Percentiles rank a stretch among this genome's conserved stretches.
Evolutionary conservation across 495 filamentous ascomycete species (phyloP).

Genomic region (Patellaria atrata): DNA sequence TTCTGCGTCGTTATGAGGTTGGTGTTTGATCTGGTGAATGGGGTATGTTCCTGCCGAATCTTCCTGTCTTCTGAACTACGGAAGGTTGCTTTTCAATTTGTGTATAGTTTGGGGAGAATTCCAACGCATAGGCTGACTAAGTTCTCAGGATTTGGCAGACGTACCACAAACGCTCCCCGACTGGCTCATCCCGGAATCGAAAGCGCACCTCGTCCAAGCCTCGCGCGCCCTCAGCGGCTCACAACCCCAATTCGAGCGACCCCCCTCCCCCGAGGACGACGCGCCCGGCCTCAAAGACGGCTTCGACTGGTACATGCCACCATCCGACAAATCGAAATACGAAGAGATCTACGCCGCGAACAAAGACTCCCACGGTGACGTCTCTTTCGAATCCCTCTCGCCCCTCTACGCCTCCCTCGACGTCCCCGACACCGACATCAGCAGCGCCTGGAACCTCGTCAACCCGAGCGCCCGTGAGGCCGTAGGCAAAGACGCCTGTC

Average conservation of each 20-base stretch:
- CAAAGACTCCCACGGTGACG: constrained; percentile 68
- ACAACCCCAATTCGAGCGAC: constrained; percentile 65
- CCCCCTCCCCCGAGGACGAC: constrained; percentile 57
- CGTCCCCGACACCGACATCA: constrained; percentile 88
- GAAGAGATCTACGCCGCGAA: constrained; percentile 90
- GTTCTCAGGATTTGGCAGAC: constrained; percentile 61
- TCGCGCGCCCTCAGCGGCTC: constrained; percentile 62
- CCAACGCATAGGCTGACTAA: neutral
- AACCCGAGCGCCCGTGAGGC: constrained; percentile 66
- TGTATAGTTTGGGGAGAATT: neutral
- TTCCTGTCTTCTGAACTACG: neutral
- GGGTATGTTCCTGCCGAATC: constrained; percentile 40
- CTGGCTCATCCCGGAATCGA: constrained; percentile 93
- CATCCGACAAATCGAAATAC: constrained; percentile 78
- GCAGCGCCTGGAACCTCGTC: constrained; percentile 90
- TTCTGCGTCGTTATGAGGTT: constrained; percentile 98
- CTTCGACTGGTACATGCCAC: constrained; percentile 99
- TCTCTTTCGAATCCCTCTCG: constrained; percentile 66
- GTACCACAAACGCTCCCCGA: constrained; percentile 75
- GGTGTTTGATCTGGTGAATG: constrained; percentile 93
- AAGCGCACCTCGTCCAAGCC: constrained; percentile 89
- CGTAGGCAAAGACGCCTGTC: constrained; percentile 86
- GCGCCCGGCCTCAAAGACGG: constrained; percentile 76
- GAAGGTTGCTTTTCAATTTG: constrained; percentile 1
- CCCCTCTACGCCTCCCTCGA: constrained; percentile 81